Base-by-base conservation (phyloP, 805 yeast species). In the Pichia pseudocactophila region DNA sequence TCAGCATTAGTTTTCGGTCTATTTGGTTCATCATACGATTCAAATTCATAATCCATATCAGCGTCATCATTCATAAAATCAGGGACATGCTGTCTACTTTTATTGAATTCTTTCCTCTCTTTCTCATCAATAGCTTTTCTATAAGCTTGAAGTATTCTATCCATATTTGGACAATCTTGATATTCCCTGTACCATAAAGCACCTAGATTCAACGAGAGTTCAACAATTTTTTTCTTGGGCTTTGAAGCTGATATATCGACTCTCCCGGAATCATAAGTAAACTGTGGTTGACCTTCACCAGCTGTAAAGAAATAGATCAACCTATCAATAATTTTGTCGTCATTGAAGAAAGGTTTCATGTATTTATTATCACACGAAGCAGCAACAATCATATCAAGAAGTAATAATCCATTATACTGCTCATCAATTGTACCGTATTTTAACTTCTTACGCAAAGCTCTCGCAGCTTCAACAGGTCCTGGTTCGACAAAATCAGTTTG, bases 401-500 rank as follows among this genome's bases (percentile, higher is more conserved):
- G 43, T 39, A 58, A 54, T 47, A 88, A 59, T 0, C 95, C 83
- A 36, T 84, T 74, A 41, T 73, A 52, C 58, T 85, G 95, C 50
- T 81, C 82, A 16, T 65, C 62, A 4, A 62, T 57, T 2, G 69
- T 55, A n/a, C 97, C 97, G 56, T 90, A 83, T 63, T 94, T 92
- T 56, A 92, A 65, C 54, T 80, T 78, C 68, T 92, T 92, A 39
- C 98, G 73, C 18, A 92, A 65, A 1, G 96, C 94, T 34, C 97
- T 70, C 0, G 97, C 97, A 2, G 94, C 90, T 59, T 92, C 99
- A 28, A 69, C 61, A 39, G 80, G 67, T 7, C 80, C 71, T 1
- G 60, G 57, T 39, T 58, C 62, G 15, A 39, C 16, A 12, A 34
- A 34, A 34, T 51, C 51, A 13, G 42, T 48, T 41, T 68, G 66